Conservation (phyloP, 495 filamentous ascomycete species). For the Tuber indicum region DNA sequence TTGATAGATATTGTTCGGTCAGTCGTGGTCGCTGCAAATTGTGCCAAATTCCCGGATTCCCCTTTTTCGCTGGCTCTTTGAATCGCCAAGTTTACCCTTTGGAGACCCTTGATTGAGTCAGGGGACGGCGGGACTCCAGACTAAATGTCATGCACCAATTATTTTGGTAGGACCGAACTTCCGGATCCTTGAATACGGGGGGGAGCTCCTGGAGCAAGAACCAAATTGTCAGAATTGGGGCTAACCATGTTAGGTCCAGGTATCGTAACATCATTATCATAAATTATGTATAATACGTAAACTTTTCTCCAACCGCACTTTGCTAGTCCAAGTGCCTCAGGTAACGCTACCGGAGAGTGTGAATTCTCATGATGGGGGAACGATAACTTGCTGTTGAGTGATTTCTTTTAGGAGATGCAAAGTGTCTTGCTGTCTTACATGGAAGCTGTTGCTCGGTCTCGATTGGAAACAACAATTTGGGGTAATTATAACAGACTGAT, state of each 20-base stretch:
- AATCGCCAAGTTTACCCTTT: background rate
- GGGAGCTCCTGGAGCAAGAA: background rate
- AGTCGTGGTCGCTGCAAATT: background rate
- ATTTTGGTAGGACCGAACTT: background rate
- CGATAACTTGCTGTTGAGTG: background rate
- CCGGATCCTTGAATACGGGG: background rate
- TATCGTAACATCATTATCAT: background rate
- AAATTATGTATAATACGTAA: background rate
- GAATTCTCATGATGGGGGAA: background rate
- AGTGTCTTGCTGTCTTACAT: background rate
- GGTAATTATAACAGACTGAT: background rate
- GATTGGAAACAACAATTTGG: background rate
- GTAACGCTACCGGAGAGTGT: background rate
- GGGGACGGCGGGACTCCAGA: background rate
- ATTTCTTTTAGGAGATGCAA: background rate
- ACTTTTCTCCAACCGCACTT: background rate
- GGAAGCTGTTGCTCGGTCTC: background rate
- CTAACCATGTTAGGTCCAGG: background rate
- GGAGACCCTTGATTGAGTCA: background rate
- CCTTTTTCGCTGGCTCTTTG: background rate
- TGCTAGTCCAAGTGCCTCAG: background rate
- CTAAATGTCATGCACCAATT: background rate
- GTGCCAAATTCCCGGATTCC: background rate
- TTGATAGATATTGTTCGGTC: background rate
- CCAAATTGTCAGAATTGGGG: background rate